Conservation (phyloP, 345 rosid species). For the Triadica sebifera region DNA sequence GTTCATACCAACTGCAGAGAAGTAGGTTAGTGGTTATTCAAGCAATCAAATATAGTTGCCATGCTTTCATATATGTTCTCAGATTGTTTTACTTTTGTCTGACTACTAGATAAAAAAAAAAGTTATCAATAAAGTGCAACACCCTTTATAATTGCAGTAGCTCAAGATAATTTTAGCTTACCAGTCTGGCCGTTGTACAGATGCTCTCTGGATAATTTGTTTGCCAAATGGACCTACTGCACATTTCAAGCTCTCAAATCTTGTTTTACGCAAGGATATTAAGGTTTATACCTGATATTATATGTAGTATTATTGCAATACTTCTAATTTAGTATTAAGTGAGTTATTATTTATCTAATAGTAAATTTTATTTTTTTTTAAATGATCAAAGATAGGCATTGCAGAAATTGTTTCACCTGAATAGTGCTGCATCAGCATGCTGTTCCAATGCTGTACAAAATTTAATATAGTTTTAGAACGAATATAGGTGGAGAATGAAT, state of each 20-base stretch:
- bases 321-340: not conserved
- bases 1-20: slow-evolving; percentile 90
- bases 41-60: not conserved
- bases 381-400: not conserved
- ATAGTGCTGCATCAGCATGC: not conserved
- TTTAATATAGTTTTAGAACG: too few relatives aligned
- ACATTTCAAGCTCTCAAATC: slow-evolving; percentile 82
- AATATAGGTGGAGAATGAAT: not conserved
- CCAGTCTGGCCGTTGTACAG: slow-evolving; percentile 30
- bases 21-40: slow-evolving; percentile 56
- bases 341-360: not conserved
- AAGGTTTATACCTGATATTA: slow-evolving; percentile 47
- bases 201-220: slow-evolving; percentile 75
- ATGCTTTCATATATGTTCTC: not conserved
- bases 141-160: not conserved
- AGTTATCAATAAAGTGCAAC: not conserved
- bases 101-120: not conserved
- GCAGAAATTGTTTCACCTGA: not conserved
- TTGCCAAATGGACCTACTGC: slow-evolving; percentile 97
- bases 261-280: slow-evolving; percentile 80
- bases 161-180: not conserved
- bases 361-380: not conserved
- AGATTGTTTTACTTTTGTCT: not conserved
- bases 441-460: not conserved
- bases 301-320: not conserved